These are phyloP conservation scores for Cladosporium austrohemisphaericum DNA, from an alignment of 2,329 filamentous ascomycete genomes.

Conservation along the genomic window DNA sequence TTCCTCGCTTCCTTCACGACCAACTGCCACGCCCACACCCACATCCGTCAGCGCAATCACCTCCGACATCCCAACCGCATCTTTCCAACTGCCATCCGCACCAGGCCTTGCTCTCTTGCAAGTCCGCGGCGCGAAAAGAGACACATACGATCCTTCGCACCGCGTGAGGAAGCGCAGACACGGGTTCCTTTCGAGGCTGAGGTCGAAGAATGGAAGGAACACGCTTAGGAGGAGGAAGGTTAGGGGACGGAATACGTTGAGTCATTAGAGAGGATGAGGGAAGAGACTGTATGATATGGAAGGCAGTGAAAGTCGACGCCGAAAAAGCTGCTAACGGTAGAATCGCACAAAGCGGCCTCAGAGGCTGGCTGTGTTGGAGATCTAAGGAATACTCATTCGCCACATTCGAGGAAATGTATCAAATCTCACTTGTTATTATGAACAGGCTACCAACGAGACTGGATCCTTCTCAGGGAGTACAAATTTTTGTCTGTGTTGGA, in stretches of 20 bases:
- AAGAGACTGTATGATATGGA: constrained; percentile 9
- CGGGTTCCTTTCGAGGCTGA: constrained; percentile 55
- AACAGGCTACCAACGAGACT: no score
- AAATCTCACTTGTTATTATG: no score
- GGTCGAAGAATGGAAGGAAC: constrained; percentile 51
- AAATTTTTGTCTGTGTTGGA: no score
- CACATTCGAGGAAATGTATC: no score
- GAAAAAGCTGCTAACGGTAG: no score
- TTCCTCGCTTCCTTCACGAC: constrained; percentile 20
- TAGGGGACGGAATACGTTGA: constrained; percentile 52
- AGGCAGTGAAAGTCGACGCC: no score
- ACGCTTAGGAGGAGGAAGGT: constrained; percentile 51
- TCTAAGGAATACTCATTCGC: no score
- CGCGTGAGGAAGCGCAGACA: constrained; percentile 59
- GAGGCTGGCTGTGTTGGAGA: no score
- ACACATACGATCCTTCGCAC: constrained; percentile 59
- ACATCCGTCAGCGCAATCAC: constrained; percentile 12
- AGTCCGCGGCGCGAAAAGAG: constrained; percentile 47
- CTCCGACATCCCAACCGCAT: constrained; percentile 17
- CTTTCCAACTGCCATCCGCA: constrained; percentile 16
- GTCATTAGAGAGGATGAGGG: constrained; percentile 39
- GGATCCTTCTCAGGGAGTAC: no score
- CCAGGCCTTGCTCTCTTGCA: constrained; percentile 37
- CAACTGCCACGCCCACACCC: constrained; percentile 14
- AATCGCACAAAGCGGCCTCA: no score